phyloP scores from a whole-genome alignment of 768 basidiomycete species.

The Imleria badia region DNA sequence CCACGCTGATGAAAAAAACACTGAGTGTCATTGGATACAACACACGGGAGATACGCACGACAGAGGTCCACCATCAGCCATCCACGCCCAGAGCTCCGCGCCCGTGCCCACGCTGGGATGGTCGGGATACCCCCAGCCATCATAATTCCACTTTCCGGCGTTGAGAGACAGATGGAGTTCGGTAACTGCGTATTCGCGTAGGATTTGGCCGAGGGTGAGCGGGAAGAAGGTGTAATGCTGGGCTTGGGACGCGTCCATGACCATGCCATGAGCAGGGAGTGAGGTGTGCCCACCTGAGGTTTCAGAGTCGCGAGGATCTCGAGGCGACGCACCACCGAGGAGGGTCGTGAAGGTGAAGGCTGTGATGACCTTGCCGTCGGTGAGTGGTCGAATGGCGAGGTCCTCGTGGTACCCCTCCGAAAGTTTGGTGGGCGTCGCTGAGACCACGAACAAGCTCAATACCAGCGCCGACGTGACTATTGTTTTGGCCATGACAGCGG shows the following conservation, averaged over 20 bases:
- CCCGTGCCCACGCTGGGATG: constrained; percentile 78
- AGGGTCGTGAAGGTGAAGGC: constrained; percentile 78
- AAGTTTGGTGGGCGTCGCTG: neutral
- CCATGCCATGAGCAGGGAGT: neutral
- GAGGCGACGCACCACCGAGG: constrained; percentile 50
- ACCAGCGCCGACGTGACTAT: neutral
- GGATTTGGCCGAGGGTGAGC: constrained; percentile 80
- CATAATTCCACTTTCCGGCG: constrained; percentile 90
- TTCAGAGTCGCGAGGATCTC: constrained; percentile 52
- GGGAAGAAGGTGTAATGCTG: constrained; percentile 90
- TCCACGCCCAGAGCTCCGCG: constrained; percentile 91
- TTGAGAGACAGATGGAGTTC: constrained; percentile 90
- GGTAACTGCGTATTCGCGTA: constrained; percentile 81
- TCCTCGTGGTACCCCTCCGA: constrained; percentile 47
- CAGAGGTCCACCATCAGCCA: constrained; percentile 60
- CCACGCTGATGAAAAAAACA: constrained; percentile 45
- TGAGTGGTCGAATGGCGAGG: constrained; percentile 57
- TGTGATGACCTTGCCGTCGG: constrained; percentile 80
- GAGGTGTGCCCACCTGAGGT: constrained; percentile 45
- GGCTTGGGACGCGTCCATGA: constrained; percentile 39
- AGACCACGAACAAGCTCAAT: constrained; percentile 10
- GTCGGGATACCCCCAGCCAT: constrained; percentile 78
- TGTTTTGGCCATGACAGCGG: constrained; percentile 6
- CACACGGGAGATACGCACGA: constrained; percentile 41
- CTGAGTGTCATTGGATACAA: neutral